These are phyloP conservation scores for Durio zibethinus DNA, from an alignment of 345 rosid species.

Conservation along the genomic window DNA sequence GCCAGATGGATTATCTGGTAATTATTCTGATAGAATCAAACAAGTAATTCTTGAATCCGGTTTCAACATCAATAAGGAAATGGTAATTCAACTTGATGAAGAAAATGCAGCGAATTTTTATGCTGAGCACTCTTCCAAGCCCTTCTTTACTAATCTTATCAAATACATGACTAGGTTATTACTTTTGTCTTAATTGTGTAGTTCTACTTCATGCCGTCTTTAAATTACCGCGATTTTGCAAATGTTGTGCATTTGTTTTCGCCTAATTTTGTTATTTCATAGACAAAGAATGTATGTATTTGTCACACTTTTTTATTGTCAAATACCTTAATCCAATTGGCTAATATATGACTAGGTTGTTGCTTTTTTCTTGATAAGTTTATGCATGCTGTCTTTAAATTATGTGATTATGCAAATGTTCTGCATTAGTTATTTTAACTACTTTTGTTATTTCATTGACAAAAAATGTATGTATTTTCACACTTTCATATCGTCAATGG, in stretches of 20 bases:
- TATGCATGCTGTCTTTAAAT: too few species aligned
- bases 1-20: constrained; percentile 76
- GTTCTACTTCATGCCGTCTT: too few species aligned
- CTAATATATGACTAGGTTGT: too few species aligned
- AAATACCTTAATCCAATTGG: neutral
- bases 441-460: too few species aligned
- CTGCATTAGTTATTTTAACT: too few species aligned
- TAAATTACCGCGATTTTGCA: neutral
- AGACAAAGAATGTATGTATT: neutral
- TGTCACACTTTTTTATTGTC: neutral
- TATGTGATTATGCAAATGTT: too few species aligned
- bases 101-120: constrained; percentile 61
- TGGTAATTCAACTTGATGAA: constrained; percentile 45
- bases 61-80: constrained; percentile 55
- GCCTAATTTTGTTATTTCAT: neutral
- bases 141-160: constrained; percentile 61
- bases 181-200: constrained; percentile 3
- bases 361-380: too few species aligned
- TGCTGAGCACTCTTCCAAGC: constrained; percentile 60
- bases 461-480: too few species aligned
- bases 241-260: neutral
- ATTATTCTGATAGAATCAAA: constrained; percentile 55
- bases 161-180: constrained; percentile 73
- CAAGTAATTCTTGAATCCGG: constrained; percentile 42
- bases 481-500: too few species aligned